Evolutionary conservation across 306 rosid genomes (phyloP).

Genomic region (Malus fusca): DNA sequence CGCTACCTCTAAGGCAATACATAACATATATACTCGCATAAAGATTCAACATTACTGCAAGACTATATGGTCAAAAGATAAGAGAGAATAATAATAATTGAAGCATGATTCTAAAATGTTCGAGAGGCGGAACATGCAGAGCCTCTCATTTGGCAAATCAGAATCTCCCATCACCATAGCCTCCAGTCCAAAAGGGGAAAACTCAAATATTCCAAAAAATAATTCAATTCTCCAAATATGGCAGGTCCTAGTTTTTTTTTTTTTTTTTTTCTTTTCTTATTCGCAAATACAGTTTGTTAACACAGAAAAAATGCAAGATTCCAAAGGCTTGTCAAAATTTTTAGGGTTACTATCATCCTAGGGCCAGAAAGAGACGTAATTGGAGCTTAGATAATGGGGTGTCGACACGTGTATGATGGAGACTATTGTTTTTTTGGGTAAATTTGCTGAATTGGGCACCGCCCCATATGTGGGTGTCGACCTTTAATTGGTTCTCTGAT

Average conservation of each 20-base stretch:
- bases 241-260: neutral
- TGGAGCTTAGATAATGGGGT: conserved; percentile 36
- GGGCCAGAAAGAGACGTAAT: conserved; percentile 2
- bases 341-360: neutral
- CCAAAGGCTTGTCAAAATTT: neutral
- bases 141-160: conserved; percentile 21
- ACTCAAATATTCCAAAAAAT: neutral
- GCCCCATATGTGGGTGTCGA: neutral
- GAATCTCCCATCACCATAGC: neutral
- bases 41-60: neutral
- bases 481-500: neutral
- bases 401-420: conserved; percentile 32
- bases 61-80: neutral
- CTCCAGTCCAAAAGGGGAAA: conserved; percentile 37
- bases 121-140: neutral
- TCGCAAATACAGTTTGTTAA: neutral
- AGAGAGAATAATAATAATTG: neutral
- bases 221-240: neutral
- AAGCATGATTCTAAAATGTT: neutral
- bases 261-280: neutral
- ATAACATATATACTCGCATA: neutral
- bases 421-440: neutral
- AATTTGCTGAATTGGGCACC: neutral
- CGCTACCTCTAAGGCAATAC: neutral
- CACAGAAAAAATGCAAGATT: neutral